A percentile compares a stretch with the other conserved stretches of the same genome.
Evolutionary conservation across 192 early-diverging fungal species (phyloP).

Genomic region (Mortierella hygrophila): DNA sequence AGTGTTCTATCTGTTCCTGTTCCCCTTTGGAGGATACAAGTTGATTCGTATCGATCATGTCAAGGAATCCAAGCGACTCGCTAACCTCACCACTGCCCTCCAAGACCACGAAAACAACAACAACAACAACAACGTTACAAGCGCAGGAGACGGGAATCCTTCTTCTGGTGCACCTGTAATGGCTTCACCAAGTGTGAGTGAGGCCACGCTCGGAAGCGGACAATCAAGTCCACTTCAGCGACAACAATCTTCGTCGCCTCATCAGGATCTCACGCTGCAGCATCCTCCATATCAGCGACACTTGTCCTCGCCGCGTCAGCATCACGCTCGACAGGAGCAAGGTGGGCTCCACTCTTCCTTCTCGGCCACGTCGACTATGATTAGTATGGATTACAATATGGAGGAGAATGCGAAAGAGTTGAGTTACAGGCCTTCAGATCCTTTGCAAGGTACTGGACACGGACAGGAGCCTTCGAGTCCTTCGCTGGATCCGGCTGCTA

Average conservation of each 20-base stretch:
- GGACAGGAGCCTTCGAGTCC: background rate
- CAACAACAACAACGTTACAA: background rate
- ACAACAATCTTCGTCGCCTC: background rate
- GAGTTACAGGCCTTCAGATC: conserved; percentile 25
- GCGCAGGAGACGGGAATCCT: background rate
- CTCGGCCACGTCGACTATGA: conserved; percentile 49
- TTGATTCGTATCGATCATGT: conserved; percentile 46
- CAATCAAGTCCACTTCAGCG: background rate
- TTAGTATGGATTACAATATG: conserved; percentile 29
- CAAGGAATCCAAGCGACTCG: conserved; percentile 43
- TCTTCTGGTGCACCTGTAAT: background rate
- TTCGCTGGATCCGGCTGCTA: background rate
- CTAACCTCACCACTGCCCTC: conserved; percentile 2
- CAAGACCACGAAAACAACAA: conserved; percentile 1
- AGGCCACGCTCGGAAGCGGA: background rate
- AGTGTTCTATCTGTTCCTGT: conserved; percentile 42
- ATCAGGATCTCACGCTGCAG: too few species aligned
- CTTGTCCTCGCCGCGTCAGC: conserved; percentile 7
- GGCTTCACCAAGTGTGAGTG: conserved; percentile 13
- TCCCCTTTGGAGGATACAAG: conserved; percentile 49
- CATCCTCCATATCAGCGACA: conserved; percentile 5
- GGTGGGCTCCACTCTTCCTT: conserved; percentile 17
- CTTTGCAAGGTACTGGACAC: background rate
- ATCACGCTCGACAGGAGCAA: conserved; percentile 2
- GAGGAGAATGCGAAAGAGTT: conserved; percentile 38